Evolutionary conservation across 1,139 yeast genomes (phyloP).

Genomic region (Hemisphaericaspora xylofermentans): DNA sequence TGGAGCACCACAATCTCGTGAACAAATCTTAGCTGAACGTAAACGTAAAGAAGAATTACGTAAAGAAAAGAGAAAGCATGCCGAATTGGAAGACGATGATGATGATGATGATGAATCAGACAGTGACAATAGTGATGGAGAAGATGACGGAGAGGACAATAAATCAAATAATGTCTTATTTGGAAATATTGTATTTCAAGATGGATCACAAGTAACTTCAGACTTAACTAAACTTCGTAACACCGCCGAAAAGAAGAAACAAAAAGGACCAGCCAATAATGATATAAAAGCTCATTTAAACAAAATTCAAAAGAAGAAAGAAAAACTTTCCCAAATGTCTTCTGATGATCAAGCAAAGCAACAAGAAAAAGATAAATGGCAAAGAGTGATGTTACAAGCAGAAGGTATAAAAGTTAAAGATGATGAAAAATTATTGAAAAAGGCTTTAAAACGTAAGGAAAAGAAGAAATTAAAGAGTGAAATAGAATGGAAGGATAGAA

Average conservation of each 20-base stretch:
- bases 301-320: conserved; percentile 72
- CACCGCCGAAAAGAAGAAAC: conserved; percentile 49
- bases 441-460: conserved; percentile 82
- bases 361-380: conserved; percentile 82
- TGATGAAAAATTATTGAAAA: conserved; percentile 82
- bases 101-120: conserved; percentile 35
- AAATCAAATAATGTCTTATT: conserved; percentile 55
- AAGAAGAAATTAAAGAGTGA: conserved; percentile 78
- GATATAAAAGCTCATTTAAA: conserved; percentile 83
- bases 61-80: conserved; percentile 37
- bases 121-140: conserved; percentile 39
- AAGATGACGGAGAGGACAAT: conserved; percentile 35
- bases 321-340: conserved; percentile 57
- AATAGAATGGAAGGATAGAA: conserved; percentile 84
- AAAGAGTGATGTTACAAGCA: conserved; percentile 75
- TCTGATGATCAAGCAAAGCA: conserved; percentile 61
- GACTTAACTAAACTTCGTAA: conserved; percentile 62
- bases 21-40: conserved; percentile 65
- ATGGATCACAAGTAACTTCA: conserved; percentile 79
- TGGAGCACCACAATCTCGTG: conserved; percentile 83
- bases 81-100: conserved; percentile 34
- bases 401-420: conserved; percentile 89
- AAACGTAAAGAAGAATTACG: conserved; percentile 44
- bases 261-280: conserved; percentile 82
- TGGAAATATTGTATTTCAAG: conserved; percentile 80